phyloP scores from a whole-genome alignment of 257 asterid species.

The Solanum pimpinellifolium region DNA sequence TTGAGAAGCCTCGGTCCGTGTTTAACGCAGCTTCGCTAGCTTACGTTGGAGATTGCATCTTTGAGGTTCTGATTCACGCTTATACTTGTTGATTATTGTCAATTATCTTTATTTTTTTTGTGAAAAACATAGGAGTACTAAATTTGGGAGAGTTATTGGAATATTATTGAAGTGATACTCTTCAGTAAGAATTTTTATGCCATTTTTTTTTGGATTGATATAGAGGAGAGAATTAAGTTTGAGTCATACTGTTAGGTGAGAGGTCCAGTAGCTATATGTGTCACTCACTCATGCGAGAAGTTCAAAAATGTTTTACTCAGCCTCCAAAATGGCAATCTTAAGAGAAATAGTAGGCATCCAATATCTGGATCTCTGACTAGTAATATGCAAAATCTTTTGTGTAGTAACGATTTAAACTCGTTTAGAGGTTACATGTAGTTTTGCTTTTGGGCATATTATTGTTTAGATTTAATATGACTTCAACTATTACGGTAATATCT shows the following conservation, averaged over 20 bases:
- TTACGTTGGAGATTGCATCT: slow-evolving; percentile 85
- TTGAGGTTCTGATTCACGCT: slow-evolving; percentile 39
- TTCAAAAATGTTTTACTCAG: neutral
- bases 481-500: neutral
- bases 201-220: neutral
- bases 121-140: neutral
- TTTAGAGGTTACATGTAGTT: neutral
- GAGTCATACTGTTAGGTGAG: neutral
- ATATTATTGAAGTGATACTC: neutral
- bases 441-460: neutral
- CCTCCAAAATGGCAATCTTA: neutral
- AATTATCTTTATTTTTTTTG: neutral
- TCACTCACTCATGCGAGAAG: neutral
- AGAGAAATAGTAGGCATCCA: neutral
- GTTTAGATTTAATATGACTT: neutral
- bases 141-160: neutral
- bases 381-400: neutral
- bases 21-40: slow-evolving; percentile 85
- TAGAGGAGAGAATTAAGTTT: neutral
- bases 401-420: neutral
- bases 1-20: slow-evolving; percentile 79
- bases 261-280: neutral
- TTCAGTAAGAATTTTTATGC: neutral
- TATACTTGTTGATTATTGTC: neutral
- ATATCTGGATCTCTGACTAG: neutral